A percentile compares a stretch with the other conserved stretches of the same genome.
Conservation (phyloP, 345 rosid genomes). For the Aquilaria sinensis region DNA sequence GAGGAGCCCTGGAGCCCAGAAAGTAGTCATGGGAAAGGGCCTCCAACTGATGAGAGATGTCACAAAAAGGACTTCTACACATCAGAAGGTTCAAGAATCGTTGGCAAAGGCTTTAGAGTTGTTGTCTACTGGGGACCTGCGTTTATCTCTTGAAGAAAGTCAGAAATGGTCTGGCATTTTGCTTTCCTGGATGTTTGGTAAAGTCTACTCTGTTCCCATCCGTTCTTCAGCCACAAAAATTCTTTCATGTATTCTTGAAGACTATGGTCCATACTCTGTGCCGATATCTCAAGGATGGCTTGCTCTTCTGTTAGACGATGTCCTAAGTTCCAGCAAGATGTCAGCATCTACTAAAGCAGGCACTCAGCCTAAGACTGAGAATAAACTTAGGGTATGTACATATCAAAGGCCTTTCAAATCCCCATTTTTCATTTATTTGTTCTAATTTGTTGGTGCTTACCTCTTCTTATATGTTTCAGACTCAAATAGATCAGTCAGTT, state of each 20-base stretch:
- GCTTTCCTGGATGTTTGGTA: slow-evolving; percentile 76
- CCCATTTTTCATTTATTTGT: neutral
- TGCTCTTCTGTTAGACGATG: slow-evolving; percentile 62
- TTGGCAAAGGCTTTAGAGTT: slow-evolving; percentile 84
- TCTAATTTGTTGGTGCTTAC: slow-evolving; percentile 3
- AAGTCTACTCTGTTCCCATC: slow-evolving; percentile 46
- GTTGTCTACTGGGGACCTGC: slow-evolving; percentile 55
- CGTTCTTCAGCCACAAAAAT: slow-evolving; percentile 70
- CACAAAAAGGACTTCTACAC: slow-evolving; percentile 61
- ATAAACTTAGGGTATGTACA: slow-evolving; percentile 45
- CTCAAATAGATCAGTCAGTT: slow-evolving; percentile 72
- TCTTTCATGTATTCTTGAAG: slow-evolving; percentile 78
- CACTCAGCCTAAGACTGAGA: slow-evolving; percentile 48
- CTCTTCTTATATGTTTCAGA: slow-evolving; percentile 32
- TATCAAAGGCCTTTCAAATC: no score
- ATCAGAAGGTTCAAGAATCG: slow-evolving; percentile 72
- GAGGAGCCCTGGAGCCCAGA: slow-evolving; percentile 60
- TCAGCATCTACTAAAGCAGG: slow-evolving; percentile 52
- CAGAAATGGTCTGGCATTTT: slow-evolving; percentile 87
- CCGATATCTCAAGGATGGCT: slow-evolving; percentile 97
- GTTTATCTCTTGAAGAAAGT: slow-evolving; percentile 81
- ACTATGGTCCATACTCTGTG: slow-evolving; percentile 63
- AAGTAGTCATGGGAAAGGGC: slow-evolving; percentile 74
- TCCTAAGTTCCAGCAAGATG: slow-evolving; percentile 44
- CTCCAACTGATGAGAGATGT: slow-evolving; percentile 78